Conservation (phyloP, 164 flowering plant species). For the Euptelea pleiosperma region DNA sequence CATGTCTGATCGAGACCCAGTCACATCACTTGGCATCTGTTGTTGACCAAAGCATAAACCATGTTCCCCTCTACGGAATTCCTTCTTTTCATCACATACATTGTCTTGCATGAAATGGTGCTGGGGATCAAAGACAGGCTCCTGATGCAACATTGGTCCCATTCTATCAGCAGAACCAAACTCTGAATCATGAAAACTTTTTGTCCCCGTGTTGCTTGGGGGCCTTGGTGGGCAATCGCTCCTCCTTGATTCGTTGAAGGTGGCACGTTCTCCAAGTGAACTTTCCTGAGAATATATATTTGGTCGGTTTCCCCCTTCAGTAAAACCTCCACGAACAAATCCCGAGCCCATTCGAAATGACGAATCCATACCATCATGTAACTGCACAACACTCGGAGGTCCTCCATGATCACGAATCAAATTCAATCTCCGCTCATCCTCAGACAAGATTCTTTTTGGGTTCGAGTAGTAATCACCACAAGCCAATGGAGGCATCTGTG, state of each 20-base stretch:
- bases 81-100: constrained; percentile 7
- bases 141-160: constrained; percentile 9
- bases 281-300: constrained; percentile 7
- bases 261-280: not conserved
- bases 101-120: not conserved
- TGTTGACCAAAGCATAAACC: constrained; percentile 11
- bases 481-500: not conserved
- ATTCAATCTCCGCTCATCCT: constrained; percentile 67
- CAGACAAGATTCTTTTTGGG: constrained; percentile 16
- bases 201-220: not conserved
- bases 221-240: not conserved
- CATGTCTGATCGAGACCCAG: constrained; percentile 3
- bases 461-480: constrained; percentile 8
- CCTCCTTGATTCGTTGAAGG: constrained; percentile 12
- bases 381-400: constrained; percentile 5
- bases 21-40: constrained; percentile 6
- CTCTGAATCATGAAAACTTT: constrained; percentile 9
- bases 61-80: constrained; percentile 9
- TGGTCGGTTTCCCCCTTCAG: not conserved
- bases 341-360: not conserved
- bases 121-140: constrained; percentile 4
- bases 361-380: constrained; percentile 10
- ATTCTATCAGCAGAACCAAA: constrained; percentile 14
- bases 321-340: not conserved
- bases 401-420: constrained; percentile 74